phyloP scores from a whole-genome alignment of 139 green algal species.

The Zygnema cylindricum region DNA sequence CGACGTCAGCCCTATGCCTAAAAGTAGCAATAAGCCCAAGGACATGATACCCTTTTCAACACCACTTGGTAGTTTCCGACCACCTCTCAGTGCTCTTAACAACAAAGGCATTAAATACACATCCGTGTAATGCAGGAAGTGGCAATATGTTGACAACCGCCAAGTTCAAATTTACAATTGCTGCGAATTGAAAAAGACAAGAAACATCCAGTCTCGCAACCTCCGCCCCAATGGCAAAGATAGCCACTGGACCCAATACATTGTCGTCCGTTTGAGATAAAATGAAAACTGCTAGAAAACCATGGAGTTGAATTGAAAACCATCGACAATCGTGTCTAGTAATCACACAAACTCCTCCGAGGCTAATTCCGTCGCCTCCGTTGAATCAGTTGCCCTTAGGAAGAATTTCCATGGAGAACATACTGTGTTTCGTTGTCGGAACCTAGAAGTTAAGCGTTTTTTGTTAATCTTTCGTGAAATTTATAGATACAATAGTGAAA shows the following conservation, averaged over 20 bases:
- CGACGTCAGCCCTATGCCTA: constrained; percentile 78
- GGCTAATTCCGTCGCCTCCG: constrained; percentile 59
- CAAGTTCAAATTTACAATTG: constrained; percentile 98
- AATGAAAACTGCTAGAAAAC: constrained; percentile 62
- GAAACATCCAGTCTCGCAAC: constrained; percentile 76
- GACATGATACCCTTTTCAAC: constrained; percentile 89
- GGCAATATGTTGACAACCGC: constrained; percentile 95
- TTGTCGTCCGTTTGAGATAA: constrained; percentile 59
- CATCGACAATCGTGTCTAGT: constrained; percentile 60
- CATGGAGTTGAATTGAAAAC: constrained; percentile 44
- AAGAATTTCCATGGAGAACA: no score
- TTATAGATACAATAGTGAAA: no score
- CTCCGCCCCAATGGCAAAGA: constrained; percentile 86
- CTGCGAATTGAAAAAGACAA: constrained; percentile 88
- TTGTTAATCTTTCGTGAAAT: no score
- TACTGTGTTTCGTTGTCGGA: no score
- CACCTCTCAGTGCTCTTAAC: constrained; percentile 82
- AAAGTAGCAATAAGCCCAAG: constrained; percentile 86
- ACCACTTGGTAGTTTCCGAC: constrained; percentile 83
- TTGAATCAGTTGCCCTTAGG: constrained; percentile 22
- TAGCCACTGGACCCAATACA: constrained; percentile 91
- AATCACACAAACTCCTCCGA: constrained; percentile 72
- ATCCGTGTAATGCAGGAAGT: constrained; percentile 93
- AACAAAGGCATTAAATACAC: constrained; percentile 89
- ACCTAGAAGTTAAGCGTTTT: no score